These are phyloP conservation scores for Cutaneotrichosporon mucoides DNA, from an alignment of 1,284 basidiomycete species.

Conservation along the genomic window DNA sequence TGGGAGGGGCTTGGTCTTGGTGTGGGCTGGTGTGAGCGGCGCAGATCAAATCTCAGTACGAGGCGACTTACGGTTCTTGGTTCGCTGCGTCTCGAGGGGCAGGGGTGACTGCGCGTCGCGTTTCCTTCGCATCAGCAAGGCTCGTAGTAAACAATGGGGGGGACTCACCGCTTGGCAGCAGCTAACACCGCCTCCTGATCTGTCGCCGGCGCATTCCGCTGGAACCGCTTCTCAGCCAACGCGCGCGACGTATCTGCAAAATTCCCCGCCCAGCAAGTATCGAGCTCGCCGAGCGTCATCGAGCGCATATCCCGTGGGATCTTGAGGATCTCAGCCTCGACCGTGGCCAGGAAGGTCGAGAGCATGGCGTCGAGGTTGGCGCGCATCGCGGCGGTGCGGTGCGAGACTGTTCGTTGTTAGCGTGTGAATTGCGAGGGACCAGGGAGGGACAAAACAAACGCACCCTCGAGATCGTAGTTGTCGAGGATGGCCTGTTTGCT, in stretches of 20 bases:
- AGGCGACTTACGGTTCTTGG: slow-evolving; percentile 22
- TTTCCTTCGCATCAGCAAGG: slow-evolving; percentile 3
- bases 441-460: slow-evolving; percentile 8
- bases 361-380: slow-evolving; percentile 32
- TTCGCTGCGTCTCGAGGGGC: background rate
- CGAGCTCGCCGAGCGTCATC: slow-evolving; percentile 45
- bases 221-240: slow-evolving; percentile 31
- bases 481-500: slow-evolving; percentile 41
- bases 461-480: slow-evolving; percentile 50
- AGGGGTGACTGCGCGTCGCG: slow-evolving; percentile 5
- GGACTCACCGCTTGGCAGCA: slow-evolving; percentile 35
- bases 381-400: slow-evolving; percentile 9
- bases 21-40: slow-evolving; percentile 1
- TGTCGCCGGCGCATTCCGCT: slow-evolving; percentile 22
- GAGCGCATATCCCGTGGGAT: slow-evolving; percentile 42
- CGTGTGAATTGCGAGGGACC: no score
- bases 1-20: background rate
- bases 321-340: slow-evolving; percentile 44
- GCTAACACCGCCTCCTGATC: slow-evolving; percentile 21
- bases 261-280: slow-evolving; percentile 42
- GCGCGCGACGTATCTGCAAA: slow-evolving; percentile 39
- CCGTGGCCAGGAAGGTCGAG: slow-evolving; percentile 37
- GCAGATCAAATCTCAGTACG: no score
- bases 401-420: slow-evolving; percentile 2
- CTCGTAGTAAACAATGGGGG: no score